These are phyloP conservation scores for Candida dajiaensis DNA, from an alignment of 805 yeast genomes.

Conservation along the genomic window DNA sequence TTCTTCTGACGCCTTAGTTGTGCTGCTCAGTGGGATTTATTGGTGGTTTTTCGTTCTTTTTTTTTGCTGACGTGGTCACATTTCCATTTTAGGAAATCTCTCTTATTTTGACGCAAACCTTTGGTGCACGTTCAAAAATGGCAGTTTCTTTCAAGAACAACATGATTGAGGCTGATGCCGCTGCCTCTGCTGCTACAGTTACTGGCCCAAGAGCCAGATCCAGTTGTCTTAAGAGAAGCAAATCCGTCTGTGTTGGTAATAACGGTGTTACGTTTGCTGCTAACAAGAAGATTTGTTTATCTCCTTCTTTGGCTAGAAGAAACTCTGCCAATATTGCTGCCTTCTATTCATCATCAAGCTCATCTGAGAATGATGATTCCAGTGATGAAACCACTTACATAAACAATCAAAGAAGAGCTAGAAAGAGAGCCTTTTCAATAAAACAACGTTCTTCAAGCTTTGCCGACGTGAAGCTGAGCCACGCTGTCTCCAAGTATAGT, in stretches of 20 bases:
- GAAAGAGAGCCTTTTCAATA: conserved; percentile 21
- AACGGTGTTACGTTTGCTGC: conserved; percentile 15
- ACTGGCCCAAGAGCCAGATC: not conserved
- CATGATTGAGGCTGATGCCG: not conserved
- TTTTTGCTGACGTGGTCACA: conserved; percentile 6
- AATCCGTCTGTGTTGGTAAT: not conserved
- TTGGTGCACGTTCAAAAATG: conserved; percentile 1
- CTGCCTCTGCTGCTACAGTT: not conserved
- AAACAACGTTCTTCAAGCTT: conserved; percentile 17
- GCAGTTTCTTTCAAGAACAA: conserved; percentile 2
- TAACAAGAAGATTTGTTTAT: conserved; percentile 19
- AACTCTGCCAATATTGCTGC: conserved; percentile 18
- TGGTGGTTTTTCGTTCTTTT: conserved; percentile 2
- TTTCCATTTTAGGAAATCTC: not conserved
- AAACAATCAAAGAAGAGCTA: conserved; percentile 22
- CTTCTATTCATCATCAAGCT: conserved; percentile 12
- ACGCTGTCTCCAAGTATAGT: conserved; percentile 25
- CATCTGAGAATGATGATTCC: conserved; percentile 17
- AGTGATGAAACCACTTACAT: conserved; percentile 18
- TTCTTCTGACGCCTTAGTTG: conserved; percentile 26
- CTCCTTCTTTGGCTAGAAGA: conserved; percentile 15
- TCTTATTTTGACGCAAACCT: not conserved
- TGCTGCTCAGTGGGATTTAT: conserved; percentile 22
- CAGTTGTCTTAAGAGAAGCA: conserved; percentile 6
- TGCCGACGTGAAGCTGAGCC: conserved; percentile 14